Conservation (phyloP, 306 rosid species). For the Glycine latifolia region DNA sequence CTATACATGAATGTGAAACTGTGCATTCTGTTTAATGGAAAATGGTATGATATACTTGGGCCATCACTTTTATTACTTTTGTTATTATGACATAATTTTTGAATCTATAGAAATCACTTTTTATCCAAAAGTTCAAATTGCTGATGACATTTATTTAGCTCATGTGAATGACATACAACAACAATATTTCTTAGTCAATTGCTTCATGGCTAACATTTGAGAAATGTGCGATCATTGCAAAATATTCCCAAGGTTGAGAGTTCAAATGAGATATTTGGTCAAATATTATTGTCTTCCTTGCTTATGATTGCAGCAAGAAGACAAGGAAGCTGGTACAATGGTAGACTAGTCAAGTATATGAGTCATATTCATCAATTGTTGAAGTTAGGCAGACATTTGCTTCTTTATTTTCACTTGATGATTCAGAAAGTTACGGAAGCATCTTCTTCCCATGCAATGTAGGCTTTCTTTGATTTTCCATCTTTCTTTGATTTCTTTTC, state of each 20-base stretch:
- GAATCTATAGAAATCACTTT: slow-evolving; percentile 37
- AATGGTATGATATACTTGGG: too few species aligned
- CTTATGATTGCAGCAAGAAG: slow-evolving; percentile 32
- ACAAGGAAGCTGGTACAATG: slow-evolving; percentile 2
- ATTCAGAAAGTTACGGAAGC: too few species aligned
- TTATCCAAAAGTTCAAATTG: slow-evolving; percentile 40
- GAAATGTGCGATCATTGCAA: slow-evolving; percentile 38
- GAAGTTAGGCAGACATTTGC: too few species aligned
- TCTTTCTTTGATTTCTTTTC: too few species aligned
- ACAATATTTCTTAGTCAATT: slow-evolving; percentile 41
- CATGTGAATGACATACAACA: slow-evolving; percentile 34
- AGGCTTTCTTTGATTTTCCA: too few species aligned
- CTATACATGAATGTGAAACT: too few species aligned
- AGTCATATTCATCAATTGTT: too few species aligned
- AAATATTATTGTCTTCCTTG: neutral
- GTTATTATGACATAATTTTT: slow-evolving; percentile 6
- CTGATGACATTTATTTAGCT: slow-evolving; percentile 17
- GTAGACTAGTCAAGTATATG: too few species aligned
- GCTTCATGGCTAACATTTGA: slow-evolving; percentile 45
- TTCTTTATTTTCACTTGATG: too few species aligned
- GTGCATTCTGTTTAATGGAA: too few species aligned
- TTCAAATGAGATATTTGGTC: slow-evolving; percentile 11
- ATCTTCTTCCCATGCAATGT: too few species aligned
- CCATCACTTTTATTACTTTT: too few species aligned
- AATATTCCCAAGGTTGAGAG: slow-evolving; percentile 20